phyloP scores from a whole-genome alignment of 106 monocot genomes.

The Platanthera zijinensis region DNA sequence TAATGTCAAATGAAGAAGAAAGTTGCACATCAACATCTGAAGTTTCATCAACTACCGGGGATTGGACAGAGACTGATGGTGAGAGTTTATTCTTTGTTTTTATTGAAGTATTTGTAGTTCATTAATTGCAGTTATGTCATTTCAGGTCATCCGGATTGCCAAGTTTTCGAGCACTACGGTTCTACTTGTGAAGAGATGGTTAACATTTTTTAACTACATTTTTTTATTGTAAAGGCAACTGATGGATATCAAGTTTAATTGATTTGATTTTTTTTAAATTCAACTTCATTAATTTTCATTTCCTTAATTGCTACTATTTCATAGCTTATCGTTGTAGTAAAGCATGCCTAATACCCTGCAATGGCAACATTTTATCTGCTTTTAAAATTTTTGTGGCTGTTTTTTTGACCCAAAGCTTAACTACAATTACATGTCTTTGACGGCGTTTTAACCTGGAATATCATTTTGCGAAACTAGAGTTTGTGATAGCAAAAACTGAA shows the following conservation, averaged over 20 bases:
- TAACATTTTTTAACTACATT: neutral
- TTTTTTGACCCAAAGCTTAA: too few relatives aligned
- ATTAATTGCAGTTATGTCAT: neutral
- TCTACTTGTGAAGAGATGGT: conserved; percentile 4
- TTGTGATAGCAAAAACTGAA: too few relatives aligned
- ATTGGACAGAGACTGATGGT: conserved; percentile 5
- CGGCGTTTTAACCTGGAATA: too few relatives aligned
- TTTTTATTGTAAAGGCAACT: neutral
- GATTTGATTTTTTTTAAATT: neutral
- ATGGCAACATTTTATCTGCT: too few relatives aligned
- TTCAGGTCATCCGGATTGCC: neutral
- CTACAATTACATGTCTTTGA: too few relatives aligned
- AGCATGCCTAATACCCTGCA: too few relatives aligned
- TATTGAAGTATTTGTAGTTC: neutral
- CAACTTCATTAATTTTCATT: too few relatives aligned
- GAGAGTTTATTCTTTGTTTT: neutral
- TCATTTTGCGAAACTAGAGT: too few relatives aligned
- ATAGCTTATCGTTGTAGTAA: too few relatives aligned
- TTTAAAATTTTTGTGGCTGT: too few relatives aligned
- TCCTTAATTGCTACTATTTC: too few relatives aligned
- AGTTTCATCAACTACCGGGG: conserved; percentile 18
- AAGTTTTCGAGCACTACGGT: neutral
- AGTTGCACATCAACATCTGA: conserved; percentile 15
- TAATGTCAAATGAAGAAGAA: conserved; percentile 36
- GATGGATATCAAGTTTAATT: neutral